Evolutionary conservation across 2,329 filamentous ascomycete genomes (phyloP).

Genomic region (Juglanconis juglandina): DNA sequence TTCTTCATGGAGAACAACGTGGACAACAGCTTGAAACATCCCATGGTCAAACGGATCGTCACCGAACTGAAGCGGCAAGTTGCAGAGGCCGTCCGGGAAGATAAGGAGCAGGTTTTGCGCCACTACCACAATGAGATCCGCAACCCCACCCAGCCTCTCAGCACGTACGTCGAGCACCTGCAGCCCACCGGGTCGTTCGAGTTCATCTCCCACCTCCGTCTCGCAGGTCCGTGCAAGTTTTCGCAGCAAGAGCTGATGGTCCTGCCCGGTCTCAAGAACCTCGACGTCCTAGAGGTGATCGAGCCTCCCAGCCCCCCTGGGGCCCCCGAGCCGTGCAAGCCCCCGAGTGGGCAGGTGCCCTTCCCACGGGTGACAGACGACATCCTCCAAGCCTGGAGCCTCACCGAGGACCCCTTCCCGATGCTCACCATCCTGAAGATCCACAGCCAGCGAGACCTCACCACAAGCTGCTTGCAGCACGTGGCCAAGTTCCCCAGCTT

Average conservation of each 20-base stretch:
- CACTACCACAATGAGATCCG: neutral
- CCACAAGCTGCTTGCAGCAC: conserved; percentile 1
- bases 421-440: conserved; percentile 2
- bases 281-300: conserved; percentile 14
- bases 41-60: neutral
- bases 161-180: conserved; percentile 8
- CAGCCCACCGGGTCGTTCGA: neutral
- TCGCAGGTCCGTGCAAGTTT: conserved; percentile 8
- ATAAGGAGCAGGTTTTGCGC: neutral
- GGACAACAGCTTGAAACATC: neutral
- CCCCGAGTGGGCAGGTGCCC: neutral
- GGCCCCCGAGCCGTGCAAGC: neutral
- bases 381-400: conserved; percentile 7
- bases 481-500: conserved; percentile 5
- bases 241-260: conserved; percentile 3
- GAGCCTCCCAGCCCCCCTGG: neutral
- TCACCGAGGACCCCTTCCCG: conserved; percentile 4
- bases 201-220: conserved; percentile 13
- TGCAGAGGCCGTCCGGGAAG: neutral
- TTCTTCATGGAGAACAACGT: neutral
- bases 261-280: conserved; percentile 8
- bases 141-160: neutral
- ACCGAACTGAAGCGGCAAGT: neutral
- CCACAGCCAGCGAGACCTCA: neutral
- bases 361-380: neutral